Evolutionary conservation across 2,329 filamentous ascomycete species (phyloP).

Genomic region (Cladosporium sp.): DNA sequence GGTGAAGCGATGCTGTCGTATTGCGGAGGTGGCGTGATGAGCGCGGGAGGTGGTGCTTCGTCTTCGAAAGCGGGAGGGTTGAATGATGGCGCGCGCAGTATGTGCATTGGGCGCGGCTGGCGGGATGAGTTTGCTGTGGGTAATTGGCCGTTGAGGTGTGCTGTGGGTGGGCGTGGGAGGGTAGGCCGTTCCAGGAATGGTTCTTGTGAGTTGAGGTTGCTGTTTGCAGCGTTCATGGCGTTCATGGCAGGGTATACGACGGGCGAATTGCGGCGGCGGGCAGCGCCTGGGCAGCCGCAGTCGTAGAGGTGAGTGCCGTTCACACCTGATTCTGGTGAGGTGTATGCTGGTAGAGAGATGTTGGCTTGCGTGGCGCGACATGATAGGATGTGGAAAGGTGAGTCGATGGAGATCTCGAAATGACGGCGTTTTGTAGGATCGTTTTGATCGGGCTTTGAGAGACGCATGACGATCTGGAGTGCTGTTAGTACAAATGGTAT

Average conservation of each 20-base stretch:
- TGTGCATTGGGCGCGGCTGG: constrained; percentile 70
- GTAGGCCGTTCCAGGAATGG: constrained; percentile 40
- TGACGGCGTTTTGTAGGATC: constrained; percentile 80
- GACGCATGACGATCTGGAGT: constrained; percentile 80
- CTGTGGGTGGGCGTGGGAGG: constrained; percentile 54
- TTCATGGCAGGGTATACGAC: constrained; percentile 57
- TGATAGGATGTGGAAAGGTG: constrained; percentile 88
- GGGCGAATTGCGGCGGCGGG: constrained; percentile 52
- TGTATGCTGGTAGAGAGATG: constrained; percentile 81
- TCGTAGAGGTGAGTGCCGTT: constrained; percentile 46
- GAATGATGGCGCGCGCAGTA: constrained; percentile 80
- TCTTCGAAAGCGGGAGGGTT: constrained; percentile 86
- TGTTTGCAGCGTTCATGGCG: constrained; percentile 50
- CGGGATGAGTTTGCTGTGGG: constrained; percentile 41
- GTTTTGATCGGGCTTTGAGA: constrained; percentile 78
- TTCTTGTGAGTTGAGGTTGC: constrained; percentile 29
- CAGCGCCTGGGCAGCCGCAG: constrained; percentile 69
- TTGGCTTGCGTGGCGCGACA: constrained; percentile 92
- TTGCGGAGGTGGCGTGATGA: constrained; percentile 79
- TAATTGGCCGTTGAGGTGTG: constrained; percentile 26
- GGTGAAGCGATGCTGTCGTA: constrained; percentile 79
- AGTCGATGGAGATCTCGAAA: constrained; percentile 96
- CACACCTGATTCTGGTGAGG: constrained; percentile 50
- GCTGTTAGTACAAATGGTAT: constrained; percentile 12
- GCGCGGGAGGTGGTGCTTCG: constrained; percentile 71